Evolutionary conservation across 148 eudicot genomes (phyloP), one percentile per base, ranked within the genome.

Genomic region (Rhododendron mucronatum): DNA sequence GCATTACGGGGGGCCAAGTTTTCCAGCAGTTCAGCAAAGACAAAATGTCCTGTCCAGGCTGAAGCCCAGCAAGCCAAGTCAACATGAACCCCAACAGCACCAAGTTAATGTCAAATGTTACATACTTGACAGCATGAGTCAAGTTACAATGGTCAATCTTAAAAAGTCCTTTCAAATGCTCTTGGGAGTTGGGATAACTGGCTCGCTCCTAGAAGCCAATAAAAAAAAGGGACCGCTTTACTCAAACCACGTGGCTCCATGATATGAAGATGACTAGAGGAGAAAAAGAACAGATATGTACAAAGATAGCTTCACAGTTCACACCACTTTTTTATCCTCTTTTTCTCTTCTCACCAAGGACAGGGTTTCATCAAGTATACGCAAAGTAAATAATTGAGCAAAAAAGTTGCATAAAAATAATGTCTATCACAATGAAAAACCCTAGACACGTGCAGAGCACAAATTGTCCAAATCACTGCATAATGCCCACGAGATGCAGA

Each of bases 341-440:
- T 11, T 61, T 63, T 23, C 53, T 59, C 45, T 83, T 41, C 35
- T 44, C 84, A 41, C 41, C 44, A 23, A 80, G 50, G 41, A 63
- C 84, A 45, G 55, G 76, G 73, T 82, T 21, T 82, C 74, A 82
- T 63, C 84, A 41, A 63, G 75, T 30, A 45, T 45, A 41, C 28
- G 20, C n/a, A 12, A 65, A 44, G 77, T 41, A 67, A 26, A 28
- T 14, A 83, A n/a, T 45, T 67, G 23, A 44, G 50, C 41, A 77
- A 41, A 39, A 35, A 39, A 37, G n/a, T 33, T 35, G 44, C 3
- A 75, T 6, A 7, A 76, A 73, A 41, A 61, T 23, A n/a, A 73
- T 84, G 12, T 6, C 12, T 30, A 16, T 35, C 9, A 48, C 14
- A n/a, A 26, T 4, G 33, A 26, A 47, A 30, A 33, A 33, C 35